Conservation (phyloP, 2,329 filamentous ascomycete genomes). For the Teratosphaeria destructans region DNA sequence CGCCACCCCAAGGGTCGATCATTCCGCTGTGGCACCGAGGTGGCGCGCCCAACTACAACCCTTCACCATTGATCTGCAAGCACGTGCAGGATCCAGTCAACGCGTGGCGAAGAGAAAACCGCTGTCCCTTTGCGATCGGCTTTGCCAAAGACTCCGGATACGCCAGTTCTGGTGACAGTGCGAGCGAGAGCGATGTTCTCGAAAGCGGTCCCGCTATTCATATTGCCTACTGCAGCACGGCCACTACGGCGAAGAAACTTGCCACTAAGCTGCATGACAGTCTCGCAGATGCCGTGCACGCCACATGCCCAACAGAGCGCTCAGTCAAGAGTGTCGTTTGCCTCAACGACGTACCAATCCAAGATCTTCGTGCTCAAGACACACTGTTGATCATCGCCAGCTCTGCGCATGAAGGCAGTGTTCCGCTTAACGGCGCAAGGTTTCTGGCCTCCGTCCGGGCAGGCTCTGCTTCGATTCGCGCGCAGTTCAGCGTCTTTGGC, state of each 20-base stretch:
- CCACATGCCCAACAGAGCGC: background rate
- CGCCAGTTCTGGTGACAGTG: background rate
- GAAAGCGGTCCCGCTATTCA: background rate
- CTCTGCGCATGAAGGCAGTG: background rate
- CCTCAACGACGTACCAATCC: background rate
- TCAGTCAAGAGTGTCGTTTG: background rate
- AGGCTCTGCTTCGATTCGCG: background rate
- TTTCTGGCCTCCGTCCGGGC: background rate
- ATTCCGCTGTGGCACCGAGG: background rate
- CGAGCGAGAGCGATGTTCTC: background rate
- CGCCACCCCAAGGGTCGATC: background rate
- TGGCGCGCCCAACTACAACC: background rate
- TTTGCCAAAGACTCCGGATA: background rate
- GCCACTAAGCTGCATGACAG: background rate
- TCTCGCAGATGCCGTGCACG: background rate
- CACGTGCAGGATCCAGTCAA: background rate
- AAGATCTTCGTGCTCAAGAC: background rate
- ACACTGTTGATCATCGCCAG: background rate
- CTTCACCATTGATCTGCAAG: background rate
- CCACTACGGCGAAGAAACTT: background rate
- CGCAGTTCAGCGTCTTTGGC: background rate
- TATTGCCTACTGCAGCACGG: background rate
- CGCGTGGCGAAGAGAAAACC: background rate
- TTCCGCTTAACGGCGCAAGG: background rate
- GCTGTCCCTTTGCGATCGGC: background rate